Conservation (phyloP, 1,284 basidiomycete species). For the Anthracocystis setariae region DNA sequence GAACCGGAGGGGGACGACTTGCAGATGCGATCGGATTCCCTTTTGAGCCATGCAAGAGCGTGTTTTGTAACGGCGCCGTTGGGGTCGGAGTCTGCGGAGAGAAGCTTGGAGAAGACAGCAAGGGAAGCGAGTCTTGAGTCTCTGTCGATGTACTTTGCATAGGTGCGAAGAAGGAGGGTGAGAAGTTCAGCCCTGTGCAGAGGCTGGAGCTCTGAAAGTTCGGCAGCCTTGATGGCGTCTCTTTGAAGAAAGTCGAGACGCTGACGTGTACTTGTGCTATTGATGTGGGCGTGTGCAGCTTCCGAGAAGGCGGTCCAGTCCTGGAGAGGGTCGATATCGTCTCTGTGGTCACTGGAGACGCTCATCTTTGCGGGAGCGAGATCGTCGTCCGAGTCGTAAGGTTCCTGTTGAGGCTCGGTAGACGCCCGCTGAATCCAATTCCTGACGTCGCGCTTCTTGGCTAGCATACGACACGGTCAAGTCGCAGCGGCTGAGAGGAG, state of each 20-base stretch:
- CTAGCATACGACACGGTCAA: conserved; percentile 32
- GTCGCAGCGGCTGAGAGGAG: conserved; percentile 11
- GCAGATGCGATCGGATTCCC: conserved; percentile 72
- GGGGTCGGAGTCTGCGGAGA: conserved; percentile 71
- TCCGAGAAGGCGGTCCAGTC: conserved; percentile 55
- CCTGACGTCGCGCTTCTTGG: conserved; percentile 48
- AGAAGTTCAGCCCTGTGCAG: conserved; percentile 79
- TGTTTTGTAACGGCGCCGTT: conserved; percentile 74
- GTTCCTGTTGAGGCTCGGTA: conserved; percentile 38
- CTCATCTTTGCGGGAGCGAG: conserved; percentile 52
- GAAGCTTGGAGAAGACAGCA: conserved; percentile 74
- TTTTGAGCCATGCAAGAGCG: conserved; percentile 77
- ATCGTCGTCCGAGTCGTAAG: conserved; percentile 63
- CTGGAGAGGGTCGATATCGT: conserved; percentile 24
- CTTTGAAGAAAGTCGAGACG: conserved; percentile 47
- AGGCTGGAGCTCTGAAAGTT: conserved; percentile 70
- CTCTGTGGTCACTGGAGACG: conserved; percentile 28
- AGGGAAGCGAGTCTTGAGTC: conserved; percentile 78
- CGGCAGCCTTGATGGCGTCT: conserved; percentile 35
- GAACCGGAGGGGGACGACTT: conserved; percentile 32
- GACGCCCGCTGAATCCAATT: conserved; percentile 43
- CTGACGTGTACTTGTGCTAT: conserved; percentile 40
- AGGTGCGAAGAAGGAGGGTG: conserved; percentile 77
- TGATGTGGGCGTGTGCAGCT: conserved; percentile 31
- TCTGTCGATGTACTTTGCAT: conserved; percentile 79